These are phyloP conservation scores for Pythium sukuiense DNA, from an alignment of 352 stramenopile genomes.

Conservation along the genomic window DNA sequence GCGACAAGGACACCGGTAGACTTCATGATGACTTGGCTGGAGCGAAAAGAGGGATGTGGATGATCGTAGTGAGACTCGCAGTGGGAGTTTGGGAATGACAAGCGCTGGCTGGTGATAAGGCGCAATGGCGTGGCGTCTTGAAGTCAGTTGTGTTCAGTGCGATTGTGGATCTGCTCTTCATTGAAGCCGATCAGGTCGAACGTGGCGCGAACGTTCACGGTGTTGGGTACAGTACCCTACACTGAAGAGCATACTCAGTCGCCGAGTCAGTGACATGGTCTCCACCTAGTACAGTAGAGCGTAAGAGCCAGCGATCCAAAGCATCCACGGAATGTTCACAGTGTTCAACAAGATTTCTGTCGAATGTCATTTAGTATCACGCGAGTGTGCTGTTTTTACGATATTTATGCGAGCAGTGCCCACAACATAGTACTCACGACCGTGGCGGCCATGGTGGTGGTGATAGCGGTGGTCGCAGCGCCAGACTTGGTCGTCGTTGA, in stretches of 20 bases:
- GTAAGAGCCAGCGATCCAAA: neutral
- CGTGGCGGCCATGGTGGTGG: neutral
- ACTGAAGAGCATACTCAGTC: neutral
- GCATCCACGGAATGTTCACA: neutral
- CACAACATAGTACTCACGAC: neutral
- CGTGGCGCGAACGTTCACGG: constrained; percentile 14
- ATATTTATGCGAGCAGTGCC: neutral
- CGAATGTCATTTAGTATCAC: neutral
- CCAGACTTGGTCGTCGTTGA: neutral
- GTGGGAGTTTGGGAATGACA: neutral
- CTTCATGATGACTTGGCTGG: too few relatives aligned
- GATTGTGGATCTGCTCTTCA: neutral
- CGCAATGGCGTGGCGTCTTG: neutral
- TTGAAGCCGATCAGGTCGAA: neutral
- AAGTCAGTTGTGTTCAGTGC: neutral
- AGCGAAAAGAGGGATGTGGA: too few relatives aligned
- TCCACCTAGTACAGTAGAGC: too few relatives aligned
- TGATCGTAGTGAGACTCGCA: neutral
- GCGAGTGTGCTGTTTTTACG: neutral
- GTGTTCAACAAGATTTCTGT: neutral
- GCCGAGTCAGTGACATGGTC: too few relatives aligned
- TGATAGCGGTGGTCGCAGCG: neutral
- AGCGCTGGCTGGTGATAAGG: neutral
- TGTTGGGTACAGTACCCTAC: neutral
- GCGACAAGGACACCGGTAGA: neutral